Conservation (phyloP, 1,139 yeast genomes). For the Yamadazyma taylorii region DNA sequence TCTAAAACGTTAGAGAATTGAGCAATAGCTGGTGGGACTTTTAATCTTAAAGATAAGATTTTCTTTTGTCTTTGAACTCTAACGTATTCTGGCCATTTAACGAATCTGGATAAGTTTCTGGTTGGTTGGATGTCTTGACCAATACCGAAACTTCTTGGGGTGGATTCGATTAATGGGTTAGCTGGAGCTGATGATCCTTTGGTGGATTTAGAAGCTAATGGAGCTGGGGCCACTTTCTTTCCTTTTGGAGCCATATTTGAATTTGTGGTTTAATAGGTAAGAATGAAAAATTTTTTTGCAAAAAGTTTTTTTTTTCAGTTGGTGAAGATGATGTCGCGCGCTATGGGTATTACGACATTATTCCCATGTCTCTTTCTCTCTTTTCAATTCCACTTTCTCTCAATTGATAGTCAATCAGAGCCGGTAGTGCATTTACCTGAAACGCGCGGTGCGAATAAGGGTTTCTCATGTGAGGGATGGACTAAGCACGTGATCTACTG, state of each 20-base stretch:
- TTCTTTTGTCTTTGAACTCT: conserved; percentile 92
- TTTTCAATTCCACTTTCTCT: too few species aligned
- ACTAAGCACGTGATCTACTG: too few species aligned
- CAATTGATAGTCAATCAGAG: too few species aligned
- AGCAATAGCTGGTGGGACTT: conserved; percentile 98
- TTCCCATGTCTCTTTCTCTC: too few species aligned
- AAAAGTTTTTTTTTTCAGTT: too few species aligned
- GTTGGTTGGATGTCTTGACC: conserved; percentile 46
- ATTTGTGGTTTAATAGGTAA: not conserved
- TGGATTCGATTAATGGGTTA: conserved; percentile 44
- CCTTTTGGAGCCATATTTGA: conserved; percentile 50
- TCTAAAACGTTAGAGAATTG: conserved; percentile 95
- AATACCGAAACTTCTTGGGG: conserved; percentile 44
- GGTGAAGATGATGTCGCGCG: too few species aligned
- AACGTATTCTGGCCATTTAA: conserved; percentile 97
- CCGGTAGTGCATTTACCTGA: too few species aligned
- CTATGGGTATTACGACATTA: too few species aligned
- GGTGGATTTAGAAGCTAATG: conserved; percentile 44
- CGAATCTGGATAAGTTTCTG: conserved; percentile 74
- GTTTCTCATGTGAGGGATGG: too few species aligned
- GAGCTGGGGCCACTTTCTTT: conserved; percentile 55
- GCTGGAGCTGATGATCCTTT: conserved; percentile 18
- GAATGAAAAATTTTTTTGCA: too few species aligned
- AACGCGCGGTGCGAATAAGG: too few species aligned
- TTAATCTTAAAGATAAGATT: conserved; percentile 89